These are phyloP conservation scores for Globisporangium recalcitrans DNA, from an alignment of 352 stramenopile genomes.

Conservation along the genomic window DNA sequence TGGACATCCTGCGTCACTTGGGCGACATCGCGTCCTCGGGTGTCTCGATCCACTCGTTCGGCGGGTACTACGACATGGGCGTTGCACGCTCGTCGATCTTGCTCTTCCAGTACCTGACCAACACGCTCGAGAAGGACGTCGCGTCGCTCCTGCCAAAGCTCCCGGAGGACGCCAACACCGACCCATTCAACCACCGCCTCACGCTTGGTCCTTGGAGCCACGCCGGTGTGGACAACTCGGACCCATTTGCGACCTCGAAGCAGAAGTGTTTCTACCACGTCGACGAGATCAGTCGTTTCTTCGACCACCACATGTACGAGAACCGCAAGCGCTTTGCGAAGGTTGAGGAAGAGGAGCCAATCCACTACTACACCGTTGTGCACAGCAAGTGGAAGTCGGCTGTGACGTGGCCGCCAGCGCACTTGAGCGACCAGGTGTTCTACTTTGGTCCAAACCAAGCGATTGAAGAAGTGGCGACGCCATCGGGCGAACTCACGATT, in stretches of 20 bases:
- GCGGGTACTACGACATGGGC: slow-evolving; percentile 79
- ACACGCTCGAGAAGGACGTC: slow-evolving; percentile 59
- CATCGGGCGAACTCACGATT: slow-evolving; percentile 27
- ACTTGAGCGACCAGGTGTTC: slow-evolving; percentile 44
- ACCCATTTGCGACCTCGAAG: slow-evolving; percentile 76
- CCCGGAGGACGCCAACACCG: slow-evolving; percentile 37
- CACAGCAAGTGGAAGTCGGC: slow-evolving; percentile 74
- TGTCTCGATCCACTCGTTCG: slow-evolving; percentile 63
- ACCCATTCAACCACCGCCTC: slow-evolving; percentile 51
- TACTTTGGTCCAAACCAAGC: slow-evolving; percentile 54
- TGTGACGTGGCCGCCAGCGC: slow-evolving; percentile 52
- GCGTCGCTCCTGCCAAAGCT: slow-evolving; percentile 46
- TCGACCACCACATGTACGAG: slow-evolving; percentile 74
- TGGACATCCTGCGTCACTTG: slow-evolving; percentile 55
- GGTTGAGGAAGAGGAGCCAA: slow-evolving; percentile 62
- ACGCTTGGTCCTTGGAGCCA: slow-evolving; percentile 81
- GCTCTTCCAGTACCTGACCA: slow-evolving; percentile 77
- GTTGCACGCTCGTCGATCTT: slow-evolving; percentile 65
- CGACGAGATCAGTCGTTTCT: slow-evolving; percentile 81
- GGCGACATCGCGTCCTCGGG: slow-evolving; percentile 56
- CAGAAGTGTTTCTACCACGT: slow-evolving; percentile 84
- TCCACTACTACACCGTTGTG: slow-evolving; percentile 79
- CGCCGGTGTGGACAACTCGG: slow-evolving; percentile 71
- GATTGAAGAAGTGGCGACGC: slow-evolving; percentile 38
- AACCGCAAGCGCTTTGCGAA: slow-evolving; percentile 51